phyloP scores from a whole-genome alignment of 2,329 filamentous ascomycete genomes.

The Ophiocordyceps unilateralis region DNA sequence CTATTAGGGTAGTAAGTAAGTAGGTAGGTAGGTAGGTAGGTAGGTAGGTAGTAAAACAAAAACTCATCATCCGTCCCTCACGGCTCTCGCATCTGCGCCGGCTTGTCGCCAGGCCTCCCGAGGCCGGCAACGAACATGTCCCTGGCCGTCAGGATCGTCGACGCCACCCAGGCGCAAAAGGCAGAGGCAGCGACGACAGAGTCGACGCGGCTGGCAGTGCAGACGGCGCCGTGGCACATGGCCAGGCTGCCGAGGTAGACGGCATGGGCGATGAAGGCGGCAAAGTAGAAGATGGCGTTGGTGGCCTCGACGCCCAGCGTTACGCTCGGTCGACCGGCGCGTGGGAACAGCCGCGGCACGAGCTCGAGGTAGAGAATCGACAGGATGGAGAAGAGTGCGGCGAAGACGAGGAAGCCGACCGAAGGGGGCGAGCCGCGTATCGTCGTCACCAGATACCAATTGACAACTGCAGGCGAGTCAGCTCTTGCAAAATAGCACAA shows the following conservation, averaged over 20 bases:
- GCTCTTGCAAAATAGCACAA: background rate
- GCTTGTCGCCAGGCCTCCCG: slow-evolving; percentile 5
- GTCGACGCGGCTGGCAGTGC: slow-evolving; percentile 34
- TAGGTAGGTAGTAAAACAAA: too few relatives aligned
- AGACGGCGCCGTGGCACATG: slow-evolving; percentile 40
- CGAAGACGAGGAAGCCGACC: slow-evolving; percentile 40
- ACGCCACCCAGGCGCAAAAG: slow-evolving; percentile 35
- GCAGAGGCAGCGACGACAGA: slow-evolving; percentile 35
- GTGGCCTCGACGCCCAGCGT: slow-evolving; percentile 29
- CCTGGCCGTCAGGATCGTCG: slow-evolving; percentile 26
- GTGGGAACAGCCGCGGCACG: slow-evolving; percentile 25
- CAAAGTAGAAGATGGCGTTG: slow-evolving; percentile 40
- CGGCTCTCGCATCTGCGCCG: slow-evolving; percentile 19
- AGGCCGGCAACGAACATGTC: slow-evolving; percentile 25
- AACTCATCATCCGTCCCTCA: background rate
- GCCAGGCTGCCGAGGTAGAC: slow-evolving; percentile 37
- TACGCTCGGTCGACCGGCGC: slow-evolving; percentile 28
- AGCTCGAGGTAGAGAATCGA: slow-evolving; percentile 37
- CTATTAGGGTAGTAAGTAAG: too few relatives aligned
- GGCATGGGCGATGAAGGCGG: slow-evolving; percentile 39
- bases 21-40: too few relatives aligned
- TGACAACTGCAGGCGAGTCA: slow-evolving; percentile 26
- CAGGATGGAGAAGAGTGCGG: slow-evolving; percentile 33
- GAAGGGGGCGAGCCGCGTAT: slow-evolving; percentile 34
- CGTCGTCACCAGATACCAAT: slow-evolving; percentile 42